Evolutionary conservation across 1,139 yeast species (phyloP).

Genomic region (Yamadazyma triangularis): DNA sequence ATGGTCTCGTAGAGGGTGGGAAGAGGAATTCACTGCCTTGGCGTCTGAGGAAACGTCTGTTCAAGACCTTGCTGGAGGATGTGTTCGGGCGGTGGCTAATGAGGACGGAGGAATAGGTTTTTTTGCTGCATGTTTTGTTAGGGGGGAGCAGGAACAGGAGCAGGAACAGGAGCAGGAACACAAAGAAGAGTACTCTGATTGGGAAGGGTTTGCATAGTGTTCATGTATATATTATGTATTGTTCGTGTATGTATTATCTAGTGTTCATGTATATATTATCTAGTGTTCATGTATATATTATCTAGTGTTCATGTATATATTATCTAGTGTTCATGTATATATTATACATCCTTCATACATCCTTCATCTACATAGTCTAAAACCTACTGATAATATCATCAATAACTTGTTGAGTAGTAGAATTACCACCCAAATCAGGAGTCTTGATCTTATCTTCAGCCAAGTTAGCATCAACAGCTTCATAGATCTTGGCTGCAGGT

Average conservation of each 20-base stretch:
- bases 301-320: not conserved
- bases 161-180: slow-evolving; percentile 6
- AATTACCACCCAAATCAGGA: slow-evolving; percentile 91
- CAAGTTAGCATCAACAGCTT: slow-evolving; percentile 92
- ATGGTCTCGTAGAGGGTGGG: slow-evolving; percentile 85
- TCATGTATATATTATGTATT: not conserved
- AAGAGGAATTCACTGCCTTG: slow-evolving; percentile 55
- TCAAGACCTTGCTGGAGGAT: slow-evolving; percentile 68
- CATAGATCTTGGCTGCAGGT: slow-evolving; percentile 88
- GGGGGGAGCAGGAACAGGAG: slow-evolving; percentile 16
- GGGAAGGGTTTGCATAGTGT: not conserved
- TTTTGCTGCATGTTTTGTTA: slow-evolving; percentile 80
- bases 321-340: slow-evolving; percentile 4
- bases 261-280: no score
- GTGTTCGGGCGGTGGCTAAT: slow-evolving; percentile 79
- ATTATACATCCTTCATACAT: no score
- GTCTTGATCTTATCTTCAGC: slow-evolving; percentile 77
- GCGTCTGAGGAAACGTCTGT: slow-evolving; percentile 42
- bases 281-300: no score
- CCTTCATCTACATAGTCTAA: no score
- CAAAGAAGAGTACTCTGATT: slow-evolving; percentile 16
- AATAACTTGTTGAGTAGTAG: slow-evolving; percentile 81
- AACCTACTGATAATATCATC: slow-evolving; percentile 61
- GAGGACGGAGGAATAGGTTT: slow-evolving; percentile 97
- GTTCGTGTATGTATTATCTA: no score